A percentile compares a stretch with the other conserved stretches of the same genome.
These are phyloP conservation scores for Ganoderma resinaceum DNA, from an alignment of 1,284 basidiomycete species.

Conservation along the genomic window DNA sequence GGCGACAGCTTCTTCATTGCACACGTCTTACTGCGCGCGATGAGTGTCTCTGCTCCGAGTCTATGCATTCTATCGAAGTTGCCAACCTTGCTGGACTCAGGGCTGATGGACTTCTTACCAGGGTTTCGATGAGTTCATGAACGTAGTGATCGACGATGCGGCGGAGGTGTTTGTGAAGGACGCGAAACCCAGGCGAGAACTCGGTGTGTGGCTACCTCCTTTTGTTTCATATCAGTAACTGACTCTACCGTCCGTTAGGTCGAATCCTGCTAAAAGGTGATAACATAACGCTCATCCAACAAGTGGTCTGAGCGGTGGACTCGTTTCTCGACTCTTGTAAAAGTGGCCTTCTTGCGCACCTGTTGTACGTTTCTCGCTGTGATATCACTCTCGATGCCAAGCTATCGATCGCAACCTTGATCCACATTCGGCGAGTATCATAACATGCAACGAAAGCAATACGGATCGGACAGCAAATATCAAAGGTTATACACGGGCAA, in stretches of 20 bases:
- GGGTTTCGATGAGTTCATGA: conserved; percentile 99
- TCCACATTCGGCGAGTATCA: neutral
- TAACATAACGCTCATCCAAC: conserved; percentile 95
- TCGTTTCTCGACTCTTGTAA: conserved; percentile 27
- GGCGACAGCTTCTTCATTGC: conserved; percentile 34
- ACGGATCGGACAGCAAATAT: conserved; percentile 8
- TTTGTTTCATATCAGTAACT: conserved; percentile 3
- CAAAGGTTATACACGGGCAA: conserved; percentile 84
- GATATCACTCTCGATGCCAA: conserved; percentile 30
- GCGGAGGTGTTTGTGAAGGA: conserved; percentile 93
- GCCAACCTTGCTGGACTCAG: neutral
- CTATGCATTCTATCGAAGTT: neutral
- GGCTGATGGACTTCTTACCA: conserved; percentile 41
- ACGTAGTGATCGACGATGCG: conserved; percentile 96
- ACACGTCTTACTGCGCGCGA: conserved; percentile 24
- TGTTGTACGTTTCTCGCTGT: conserved; percentile 35
- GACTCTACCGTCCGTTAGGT: conserved; percentile 54
- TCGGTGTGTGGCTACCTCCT: conserved; percentile 59
- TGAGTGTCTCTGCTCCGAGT: conserved; percentile 21
- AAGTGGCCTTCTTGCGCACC: conserved; percentile 28
- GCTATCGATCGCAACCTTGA: conserved; percentile 19
- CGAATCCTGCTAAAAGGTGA: conserved; percentile 95
- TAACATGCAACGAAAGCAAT: neutral
- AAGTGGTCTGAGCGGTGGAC: conserved; percentile 46
- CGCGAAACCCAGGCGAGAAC: conserved; percentile 81